Percentiles rank a stretch among this genome's conserved stretches.
These are phyloP conservation scores for Fusarium euwallaceae DNA, from an alignment of 2,329 filamentous ascomycete genomes.

Conservation along the genomic window DNA sequence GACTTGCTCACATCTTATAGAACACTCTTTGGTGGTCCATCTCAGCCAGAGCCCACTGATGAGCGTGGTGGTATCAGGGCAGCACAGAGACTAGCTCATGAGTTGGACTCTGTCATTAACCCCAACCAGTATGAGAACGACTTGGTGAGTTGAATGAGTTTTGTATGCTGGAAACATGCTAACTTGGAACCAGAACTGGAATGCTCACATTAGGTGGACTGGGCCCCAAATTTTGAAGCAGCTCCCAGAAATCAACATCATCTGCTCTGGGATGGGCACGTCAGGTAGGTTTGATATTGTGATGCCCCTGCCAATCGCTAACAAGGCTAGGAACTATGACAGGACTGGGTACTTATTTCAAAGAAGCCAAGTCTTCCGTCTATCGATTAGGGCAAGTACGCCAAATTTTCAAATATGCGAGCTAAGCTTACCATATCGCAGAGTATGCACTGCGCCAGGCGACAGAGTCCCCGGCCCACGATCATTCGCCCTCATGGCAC, in stretches of 20 bases:
- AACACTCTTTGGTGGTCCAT: slow-evolving; percentile 70
- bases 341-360: slow-evolving; percentile 64
- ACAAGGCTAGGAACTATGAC: slow-evolving; percentile 57
- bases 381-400: slow-evolving; percentile 50
- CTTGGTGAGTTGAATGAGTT: slow-evolving; percentile 35
- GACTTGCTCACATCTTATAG: slow-evolving; percentile 40
- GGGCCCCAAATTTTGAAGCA: slow-evolving; percentile 70
- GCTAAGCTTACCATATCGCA: slow-evolving; percentile 26
- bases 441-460: slow-evolving; percentile 68
- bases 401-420: too few relatives aligned
- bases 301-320: slow-evolving; percentile 20
- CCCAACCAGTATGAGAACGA: slow-evolving; percentile 70
- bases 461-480: slow-evolving; percentile 71
- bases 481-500: slow-evolving; percentile 62
- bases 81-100: slow-evolving; percentile 57
- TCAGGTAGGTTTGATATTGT: slow-evolving; percentile 56
- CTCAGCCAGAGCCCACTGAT: slow-evolving; percentile 68
- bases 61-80: slow-evolving; percentile 65
- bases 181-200: slow-evolving; percentile 59
- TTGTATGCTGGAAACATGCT: not conserved
- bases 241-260: slow-evolving; percentile 66
- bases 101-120: slow-evolving; percentile 61
- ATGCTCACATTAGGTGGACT: slow-evolving; percentile 69
- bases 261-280: slow-evolving; percentile 70
- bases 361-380: slow-evolving; percentile 62